phyloP scores from a whole-genome alignment of 2,329 filamentous ascomycete genomes.

The Tolypocladium inflatum region DNA sequence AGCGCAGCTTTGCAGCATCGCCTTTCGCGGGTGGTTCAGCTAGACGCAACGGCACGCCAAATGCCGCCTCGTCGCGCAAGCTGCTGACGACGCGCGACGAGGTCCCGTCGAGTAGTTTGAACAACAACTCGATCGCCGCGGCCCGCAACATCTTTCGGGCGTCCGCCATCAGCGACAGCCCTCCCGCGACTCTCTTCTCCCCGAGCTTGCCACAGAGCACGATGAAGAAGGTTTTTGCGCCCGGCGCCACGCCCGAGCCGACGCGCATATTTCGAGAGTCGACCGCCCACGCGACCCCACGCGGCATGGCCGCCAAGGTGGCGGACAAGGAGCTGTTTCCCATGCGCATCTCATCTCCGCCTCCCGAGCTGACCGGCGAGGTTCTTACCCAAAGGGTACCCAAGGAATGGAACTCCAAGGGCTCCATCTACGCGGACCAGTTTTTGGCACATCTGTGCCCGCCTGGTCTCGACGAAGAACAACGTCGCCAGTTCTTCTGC shows the following conservation, averaged over 20 bases:
- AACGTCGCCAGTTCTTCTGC: slow-evolving; percentile 53
- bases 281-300: slow-evolving; percentile 35
- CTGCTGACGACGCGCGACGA: slow-evolving; percentile 25
- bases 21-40: slow-evolving; percentile 15
- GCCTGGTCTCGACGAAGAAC: slow-evolving; percentile 45
- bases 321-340: slow-evolving; percentile 43
- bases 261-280: slow-evolving; percentile 33
- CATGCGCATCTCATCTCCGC: slow-evolving; percentile 50
- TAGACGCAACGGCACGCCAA: slow-evolving; percentile 28
- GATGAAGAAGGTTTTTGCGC: slow-evolving; percentile 37
- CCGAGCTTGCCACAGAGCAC: slow-evolving; percentile 34
- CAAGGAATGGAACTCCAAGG: slow-evolving; percentile 38
- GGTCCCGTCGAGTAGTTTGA: slow-evolving; percentile 23
- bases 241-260: slow-evolving; percentile 33
- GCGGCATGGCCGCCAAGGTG: slow-evolving; percentile 39
- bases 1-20: slow-evolving; percentile 30
- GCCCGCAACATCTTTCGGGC: slow-evolving; percentile 33
- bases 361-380: slow-evolving; percentile 46
- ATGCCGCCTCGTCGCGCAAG: slow-evolving; percentile 26
- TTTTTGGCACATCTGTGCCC: slow-evolving; percentile 49
- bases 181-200: slow-evolving; percentile 28
- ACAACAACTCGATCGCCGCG: slow-evolving; percentile 23
- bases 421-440: slow-evolving; percentile 51
- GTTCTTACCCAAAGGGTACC: slow-evolving; percentile 43
- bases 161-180: slow-evolving; percentile 24